phyloP scores from a whole-genome alignment of 108 stramenopile species.

The Pseudonitzschia pungens region DNA sequence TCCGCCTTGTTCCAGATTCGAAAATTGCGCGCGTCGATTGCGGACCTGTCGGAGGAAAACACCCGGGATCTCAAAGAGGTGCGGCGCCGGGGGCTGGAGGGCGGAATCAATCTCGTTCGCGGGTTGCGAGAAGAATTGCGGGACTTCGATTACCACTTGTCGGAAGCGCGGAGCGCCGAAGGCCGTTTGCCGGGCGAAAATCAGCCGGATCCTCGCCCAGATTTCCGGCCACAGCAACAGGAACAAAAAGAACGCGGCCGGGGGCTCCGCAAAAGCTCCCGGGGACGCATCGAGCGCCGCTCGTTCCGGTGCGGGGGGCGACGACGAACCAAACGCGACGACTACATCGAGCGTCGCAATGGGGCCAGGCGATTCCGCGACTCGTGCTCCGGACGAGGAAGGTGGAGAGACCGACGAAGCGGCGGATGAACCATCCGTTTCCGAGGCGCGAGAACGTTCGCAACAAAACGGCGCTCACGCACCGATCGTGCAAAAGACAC shows the following conservation, averaged over 20 bases:
- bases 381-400: background rate
- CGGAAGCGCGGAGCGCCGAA: slow-evolving; percentile 49
- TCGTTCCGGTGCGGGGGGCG: background rate
- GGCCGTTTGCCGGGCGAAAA: slow-evolving; percentile 59
- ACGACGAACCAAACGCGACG: background rate
- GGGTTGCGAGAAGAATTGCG: slow-evolving; percentile 63
- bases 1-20: slow-evolving; percentile 33
- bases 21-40: slow-evolving; percentile 68
- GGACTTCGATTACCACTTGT: slow-evolving; percentile 58
- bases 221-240: slow-evolving; percentile 11
- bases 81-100: slow-evolving; percentile 62
- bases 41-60: slow-evolving; percentile 76
- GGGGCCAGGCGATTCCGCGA: background rate
- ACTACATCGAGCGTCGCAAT: background rate
- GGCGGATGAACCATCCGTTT: background rate
- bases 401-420: background rate
- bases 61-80: slow-evolving; percentile 57
- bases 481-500: background rate
- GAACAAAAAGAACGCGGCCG: background rate
- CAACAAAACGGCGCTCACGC: background rate
- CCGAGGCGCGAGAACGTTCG: background rate
- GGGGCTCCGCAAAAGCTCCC: background rate
- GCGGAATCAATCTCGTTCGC: slow-evolving; percentile 63
- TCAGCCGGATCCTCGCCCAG: slow-evolving; percentile 47
- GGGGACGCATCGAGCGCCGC: background rate